Evolutionary conservation across 768 basidiomycete species (phyloP), one percentile per base, ranked within the genome.

Genomic region (Termitomyces sp.): DNA sequence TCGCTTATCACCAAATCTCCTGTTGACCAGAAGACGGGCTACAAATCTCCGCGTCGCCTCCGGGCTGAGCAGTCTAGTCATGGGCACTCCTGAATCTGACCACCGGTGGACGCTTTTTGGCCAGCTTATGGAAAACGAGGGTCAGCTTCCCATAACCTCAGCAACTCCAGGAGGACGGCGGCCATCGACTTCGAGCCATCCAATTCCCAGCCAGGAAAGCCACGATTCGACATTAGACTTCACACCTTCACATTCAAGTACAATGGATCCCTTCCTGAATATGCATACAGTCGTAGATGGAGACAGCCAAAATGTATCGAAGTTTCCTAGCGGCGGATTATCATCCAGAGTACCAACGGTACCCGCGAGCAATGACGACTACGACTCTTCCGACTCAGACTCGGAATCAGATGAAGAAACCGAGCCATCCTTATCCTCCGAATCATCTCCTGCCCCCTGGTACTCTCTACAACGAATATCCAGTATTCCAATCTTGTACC

Each of bases 51-150:
- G 57, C 24, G 34, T 58, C 18, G 39, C 51, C 50, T 60, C 70
- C 57, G 55, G 59, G 60, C 24, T 59, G 55, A 40, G 50, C 39
- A 39, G 53, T 42, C 53, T 60, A 45, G 64, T 37, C 58, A 61
- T 58, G 1, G 26, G 24, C 10, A 58, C 59, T 24, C 57, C 53
- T 18, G 30, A 52, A 16, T 65, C 67, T 14, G 67, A 72, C 7
- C 69, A 69, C n/a, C 74, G 79, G 72, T 90, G 89, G 89, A 74
- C 86, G 0, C 71, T 89, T 5, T 90, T 90, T 62, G 83, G 79
- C 8, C 86, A 89, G 67, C 68, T 88, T 40, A 88, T 89, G 85
- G 83, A 88, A 65, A 84, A 85, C 63, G 85, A 83, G 47, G 81
- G 79, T 2, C 80, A 79, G 39, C 64, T 76, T 37, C 73, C 69